A percentile compares a stretch with the other conserved stretches of the same genome.
Evolutionary conservation across 192 early-diverging fungal genomes (phyloP).

Genomic region (Coemansia sp.): DNA sequence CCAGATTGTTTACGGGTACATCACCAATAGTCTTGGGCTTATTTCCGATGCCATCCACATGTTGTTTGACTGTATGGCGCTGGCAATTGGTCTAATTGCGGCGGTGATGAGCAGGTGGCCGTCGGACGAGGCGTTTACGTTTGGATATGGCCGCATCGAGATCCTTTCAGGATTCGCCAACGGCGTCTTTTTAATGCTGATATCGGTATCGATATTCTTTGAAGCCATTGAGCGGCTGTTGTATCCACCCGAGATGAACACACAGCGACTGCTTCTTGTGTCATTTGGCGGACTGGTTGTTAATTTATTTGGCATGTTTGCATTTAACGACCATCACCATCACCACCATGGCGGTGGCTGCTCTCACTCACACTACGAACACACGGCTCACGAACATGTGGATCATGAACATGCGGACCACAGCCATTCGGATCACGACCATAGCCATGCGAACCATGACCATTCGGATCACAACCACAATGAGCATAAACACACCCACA

Average conservation of each 20-base stretch:
- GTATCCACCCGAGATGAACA: slow-evolving; percentile 84
- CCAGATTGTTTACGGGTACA: slow-evolving; percentile 77
- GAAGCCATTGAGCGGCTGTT: slow-evolving; percentile 86
- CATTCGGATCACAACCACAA: slow-evolving; percentile 61
- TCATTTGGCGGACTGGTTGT: slow-evolving; percentile 88
- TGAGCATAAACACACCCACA: slow-evolving; percentile 48
- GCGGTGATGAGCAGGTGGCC: slow-evolving; percentile 91
- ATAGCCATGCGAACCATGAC: slow-evolving; percentile 47
- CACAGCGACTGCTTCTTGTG: slow-evolving; percentile 79
- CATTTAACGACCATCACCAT: slow-evolving; percentile 81
- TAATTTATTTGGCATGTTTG: slow-evolving; percentile 90
- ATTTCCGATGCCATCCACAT: slow-evolving; percentile 97
- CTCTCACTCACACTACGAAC: slow-evolving; percentile 9
- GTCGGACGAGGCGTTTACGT: slow-evolving; percentile 66
- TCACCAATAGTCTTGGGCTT: slow-evolving; percentile 83
- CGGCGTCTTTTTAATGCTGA: slow-evolving; percentile 85
- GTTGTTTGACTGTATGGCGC: slow-evolving; percentile 94
- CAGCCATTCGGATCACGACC: slow-evolving; percentile 56
- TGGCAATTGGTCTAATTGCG: slow-evolving; percentile 84
- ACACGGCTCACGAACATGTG: slow-evolving; percentile 44
- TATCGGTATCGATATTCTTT: slow-evolving; percentile 85
- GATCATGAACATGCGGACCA: slow-evolving; percentile 58
- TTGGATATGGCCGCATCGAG: slow-evolving; percentile 87
- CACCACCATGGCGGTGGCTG: slow-evolving; percentile 49
- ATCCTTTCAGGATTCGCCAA: slow-evolving; percentile 91